Base-by-base conservation (phyloP, 805 yeast species). In the Teunomyces funiuensis region DNA sequence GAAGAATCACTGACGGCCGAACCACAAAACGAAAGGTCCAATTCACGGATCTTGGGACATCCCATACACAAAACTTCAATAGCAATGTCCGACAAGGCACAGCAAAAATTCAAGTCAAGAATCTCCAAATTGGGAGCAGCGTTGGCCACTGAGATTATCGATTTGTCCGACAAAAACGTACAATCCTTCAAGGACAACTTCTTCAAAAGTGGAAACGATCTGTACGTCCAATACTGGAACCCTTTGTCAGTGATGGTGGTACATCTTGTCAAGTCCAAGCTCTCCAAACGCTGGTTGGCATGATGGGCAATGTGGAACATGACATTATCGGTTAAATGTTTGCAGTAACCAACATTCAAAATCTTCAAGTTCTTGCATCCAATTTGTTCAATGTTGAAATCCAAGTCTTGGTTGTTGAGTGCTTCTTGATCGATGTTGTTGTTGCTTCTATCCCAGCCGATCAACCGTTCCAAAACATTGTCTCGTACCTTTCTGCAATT, bases 171-270 rank as follows among this genome's bases (percentile, higher is more conserved):
- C 37, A 85, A 62, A 53, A 82, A 85, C 0, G 90, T 83, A 57
- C 93, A 85, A 56, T 85, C 93, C 48, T 81, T 75, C 45, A 85
- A 61, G 20, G 78, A 73, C 37, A 85, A 61, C 40, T 64, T 69
- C 45, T 61, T 70, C 50, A 85, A 62, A 14, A 69, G 69, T 1
- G 82, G 76, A 50, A 85, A 83, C 20, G 69, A 71, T 14, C 71
- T 66, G 51, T 72, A 72, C 0, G 82, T 65, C 89, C 90, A 85
- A 51, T 69, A 74, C 16, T 76, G 69, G 55, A 83, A 85, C 1
- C 91, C 93, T 33, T 70, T 69, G 61, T 85, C 93, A 2, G 90
- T 83, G 25, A 85, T 82, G 2, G 88, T 77, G 17, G 90, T 85
- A 57, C 93, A 85, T 45, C 93, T 70, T 1, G 90, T 80, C 41